These are phyloP conservation scores for Eucalyptus tenuipes DNA, from an alignment of 345 rosid genomes.

Conservation along the genomic window DNA sequence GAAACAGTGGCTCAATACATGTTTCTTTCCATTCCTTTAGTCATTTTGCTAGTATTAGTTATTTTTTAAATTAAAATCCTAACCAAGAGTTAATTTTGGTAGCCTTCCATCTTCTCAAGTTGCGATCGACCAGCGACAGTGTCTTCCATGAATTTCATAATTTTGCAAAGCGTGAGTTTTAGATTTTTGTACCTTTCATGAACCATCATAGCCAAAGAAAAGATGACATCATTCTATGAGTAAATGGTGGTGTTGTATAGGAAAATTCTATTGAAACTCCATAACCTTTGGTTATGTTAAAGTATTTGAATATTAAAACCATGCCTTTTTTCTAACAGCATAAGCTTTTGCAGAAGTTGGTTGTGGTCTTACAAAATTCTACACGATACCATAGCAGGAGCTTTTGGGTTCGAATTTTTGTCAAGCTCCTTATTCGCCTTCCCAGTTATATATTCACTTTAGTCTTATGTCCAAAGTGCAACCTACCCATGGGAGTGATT, in stretches of 20 bases:
- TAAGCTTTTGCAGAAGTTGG: background rate
- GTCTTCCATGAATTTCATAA: background rate
- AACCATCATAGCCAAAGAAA: background rate
- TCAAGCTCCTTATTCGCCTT: background rate
- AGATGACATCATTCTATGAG: background rate
- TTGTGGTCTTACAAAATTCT: background rate
- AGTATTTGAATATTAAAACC: background rate
- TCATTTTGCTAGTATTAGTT: background rate
- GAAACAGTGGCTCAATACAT: background rate
- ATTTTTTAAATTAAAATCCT: background rate
- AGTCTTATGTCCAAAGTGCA: background rate
- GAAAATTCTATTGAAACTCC: background rate
- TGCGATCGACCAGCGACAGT: background rate
- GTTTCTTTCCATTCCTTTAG: background rate
- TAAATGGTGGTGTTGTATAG: background rate
- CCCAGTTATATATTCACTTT: background rate
- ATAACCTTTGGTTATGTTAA: background rate
- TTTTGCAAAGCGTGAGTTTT: background rate
- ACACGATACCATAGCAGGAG: background rate
- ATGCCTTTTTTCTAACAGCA: background rate
- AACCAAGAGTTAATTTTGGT: background rate
- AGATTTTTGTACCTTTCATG: background rate
- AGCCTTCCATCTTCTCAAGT: background rate
- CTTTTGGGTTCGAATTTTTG: background rate
- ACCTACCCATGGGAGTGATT: background rate